These are phyloP conservation scores for Russula sp. DNA, from an alignment of 768 basidiomycete genomes.

Conservation along the genomic window DNA sequence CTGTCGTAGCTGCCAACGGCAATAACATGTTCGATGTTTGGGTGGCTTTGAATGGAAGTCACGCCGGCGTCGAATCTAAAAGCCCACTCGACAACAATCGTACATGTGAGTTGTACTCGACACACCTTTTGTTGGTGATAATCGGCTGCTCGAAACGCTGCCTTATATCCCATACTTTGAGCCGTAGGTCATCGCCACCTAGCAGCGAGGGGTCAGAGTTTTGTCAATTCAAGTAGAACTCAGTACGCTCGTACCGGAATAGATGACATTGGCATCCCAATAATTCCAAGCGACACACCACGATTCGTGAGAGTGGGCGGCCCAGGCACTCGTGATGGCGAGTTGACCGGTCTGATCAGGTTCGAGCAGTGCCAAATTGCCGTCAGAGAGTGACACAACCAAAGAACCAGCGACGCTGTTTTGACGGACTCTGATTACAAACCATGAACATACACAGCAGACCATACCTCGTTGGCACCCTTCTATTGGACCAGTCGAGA, in stretches of 20 bases:
- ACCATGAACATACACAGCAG: neutral
- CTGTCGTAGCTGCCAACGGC: constrained; percentile 94
- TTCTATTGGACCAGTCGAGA: constrained; percentile 86
- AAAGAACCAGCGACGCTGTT: constrained; percentile 50
- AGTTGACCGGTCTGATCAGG: constrained; percentile 44
- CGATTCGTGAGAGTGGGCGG: constrained; percentile 88
- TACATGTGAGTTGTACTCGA: neutral
- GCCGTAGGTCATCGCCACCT: constrained; percentile 90
- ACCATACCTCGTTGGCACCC: constrained; percentile 42
- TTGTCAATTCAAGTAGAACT: neutral
- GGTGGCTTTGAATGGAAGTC: constrained; percentile 84
- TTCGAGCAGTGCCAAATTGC: constrained; percentile 56
- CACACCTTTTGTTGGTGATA: constrained; percentile 67
- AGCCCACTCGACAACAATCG: neutral
- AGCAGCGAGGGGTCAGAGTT: neutral
- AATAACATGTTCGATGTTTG: constrained; percentile 68
- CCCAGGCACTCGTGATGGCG: constrained; percentile 54
- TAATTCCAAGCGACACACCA: constrained; percentile 93
- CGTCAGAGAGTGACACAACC: constrained; percentile 79
- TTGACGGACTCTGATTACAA: neutral
- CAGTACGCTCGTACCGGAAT: constrained; percentile 55
- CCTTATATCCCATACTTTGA: constrained; percentile 90
- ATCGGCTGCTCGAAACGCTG: constrained; percentile 52
- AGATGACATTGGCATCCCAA: constrained; percentile 74
- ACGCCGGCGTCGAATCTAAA: constrained; percentile 87